Evolutionary conservation across 495 filamentous ascomycete genomes (phyloP).

Genomic region (Pseudevernia furfuracea): DNA sequence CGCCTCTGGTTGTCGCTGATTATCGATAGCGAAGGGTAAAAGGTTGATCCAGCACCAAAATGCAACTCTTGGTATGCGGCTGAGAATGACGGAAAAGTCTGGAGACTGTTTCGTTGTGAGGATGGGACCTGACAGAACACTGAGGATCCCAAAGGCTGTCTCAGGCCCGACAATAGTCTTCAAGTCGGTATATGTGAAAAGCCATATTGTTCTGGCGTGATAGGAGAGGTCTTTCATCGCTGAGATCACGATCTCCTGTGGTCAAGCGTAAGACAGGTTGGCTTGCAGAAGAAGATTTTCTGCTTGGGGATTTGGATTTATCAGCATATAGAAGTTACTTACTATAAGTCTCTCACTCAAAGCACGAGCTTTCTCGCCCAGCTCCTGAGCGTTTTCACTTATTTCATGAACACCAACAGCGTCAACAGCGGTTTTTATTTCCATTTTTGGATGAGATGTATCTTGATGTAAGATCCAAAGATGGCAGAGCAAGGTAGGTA

Average conservation of each 20-base stretch:
- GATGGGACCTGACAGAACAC: constrained; percentile 26
- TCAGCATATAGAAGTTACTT: not conserved
- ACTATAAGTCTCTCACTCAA: not conserved
- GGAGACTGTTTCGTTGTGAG: constrained; percentile 7
- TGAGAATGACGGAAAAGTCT: constrained; percentile 7
- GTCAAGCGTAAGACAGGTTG: not conserved
- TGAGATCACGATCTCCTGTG: not conserved
- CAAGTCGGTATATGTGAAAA: constrained; percentile 36
- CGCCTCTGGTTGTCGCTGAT: constrained; percentile 41
- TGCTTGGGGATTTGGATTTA: not conserved
- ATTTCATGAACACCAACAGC: not conserved
- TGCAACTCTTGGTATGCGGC: constrained; percentile 17
- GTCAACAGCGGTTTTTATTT: not conserved
- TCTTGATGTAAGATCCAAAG: not conserved
- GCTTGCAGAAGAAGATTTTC: not conserved
- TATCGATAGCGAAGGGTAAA: constrained; percentile 40
- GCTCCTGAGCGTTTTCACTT: not conserved
- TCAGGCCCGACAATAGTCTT: constrained; percentile 35
- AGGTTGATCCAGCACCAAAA: constrained; percentile 30
- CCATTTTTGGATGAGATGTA: not conserved
- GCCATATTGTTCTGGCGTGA: constrained; percentile 28
- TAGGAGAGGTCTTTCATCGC: not conserved
- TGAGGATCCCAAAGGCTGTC: constrained; percentile 33
- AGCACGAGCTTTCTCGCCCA: not conserved
- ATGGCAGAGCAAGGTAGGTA: not conserved